phyloP scores from a whole-genome alignment of 2,329 filamentous ascomycete genomes.

The Xylariaceae sp. region DNA sequence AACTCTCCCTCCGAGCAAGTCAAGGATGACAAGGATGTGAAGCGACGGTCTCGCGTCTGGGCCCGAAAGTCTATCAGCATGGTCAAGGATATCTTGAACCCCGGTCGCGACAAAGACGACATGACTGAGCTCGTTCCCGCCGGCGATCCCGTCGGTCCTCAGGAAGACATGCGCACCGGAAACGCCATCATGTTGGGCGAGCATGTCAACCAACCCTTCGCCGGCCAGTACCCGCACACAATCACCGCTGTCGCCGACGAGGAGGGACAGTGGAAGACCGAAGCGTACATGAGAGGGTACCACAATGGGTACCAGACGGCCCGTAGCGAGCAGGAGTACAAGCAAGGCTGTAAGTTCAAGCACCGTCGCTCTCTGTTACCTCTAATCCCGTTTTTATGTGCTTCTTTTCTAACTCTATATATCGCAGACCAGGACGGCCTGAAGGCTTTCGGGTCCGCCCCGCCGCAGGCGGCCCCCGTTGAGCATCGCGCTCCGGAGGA shows the following conservation, averaged over 20 bases:
- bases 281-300: neutral
- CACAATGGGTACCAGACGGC: neutral
- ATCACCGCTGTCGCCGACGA: neutral
- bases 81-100: neutral
- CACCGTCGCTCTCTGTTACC: neutral
- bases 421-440: neutral
- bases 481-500: neutral
- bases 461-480: neutral
- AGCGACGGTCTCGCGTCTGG: neutral
- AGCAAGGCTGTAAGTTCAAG: conserved; percentile 1
- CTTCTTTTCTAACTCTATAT: neutral
- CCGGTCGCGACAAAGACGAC: neutral
- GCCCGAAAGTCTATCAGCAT: neutral
- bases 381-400: neutral
- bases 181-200: neutral
- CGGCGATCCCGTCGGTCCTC: neutral
- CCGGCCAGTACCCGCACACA: conserved; percentile 2
- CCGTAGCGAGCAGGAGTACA: neutral
- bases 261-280: neutral
- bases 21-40: neutral
- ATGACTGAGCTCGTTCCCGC: neutral
- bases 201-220: neutral
- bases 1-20: neutral
- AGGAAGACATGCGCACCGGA: neutral
- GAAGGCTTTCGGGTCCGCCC: neutral